Evolutionary conservation across 495 filamentous ascomycete genomes (phyloP).

Genomic region (Neurospora cerealis): DNA sequence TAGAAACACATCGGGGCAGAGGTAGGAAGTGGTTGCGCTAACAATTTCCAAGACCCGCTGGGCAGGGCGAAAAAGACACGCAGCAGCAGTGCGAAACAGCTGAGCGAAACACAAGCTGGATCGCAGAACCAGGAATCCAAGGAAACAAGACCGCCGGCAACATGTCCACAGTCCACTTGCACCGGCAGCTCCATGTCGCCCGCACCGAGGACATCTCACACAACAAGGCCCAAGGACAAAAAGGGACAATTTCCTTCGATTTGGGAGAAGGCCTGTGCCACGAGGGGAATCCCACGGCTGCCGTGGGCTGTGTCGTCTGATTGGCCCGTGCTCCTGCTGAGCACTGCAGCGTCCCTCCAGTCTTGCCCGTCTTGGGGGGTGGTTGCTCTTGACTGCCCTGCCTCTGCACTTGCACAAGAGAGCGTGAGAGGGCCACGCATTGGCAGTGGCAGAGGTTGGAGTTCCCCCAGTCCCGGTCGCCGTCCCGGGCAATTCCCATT

Average conservation of each 20-base stretch:
- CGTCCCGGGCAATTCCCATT: neutral
- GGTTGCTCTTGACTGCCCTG: neutral
- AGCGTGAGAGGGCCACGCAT: neutral
- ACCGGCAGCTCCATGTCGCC: neutral
- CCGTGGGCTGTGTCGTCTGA: neutral
- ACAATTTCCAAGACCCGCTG: neutral
- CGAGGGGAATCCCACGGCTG: neutral
- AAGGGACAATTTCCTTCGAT: neutral
- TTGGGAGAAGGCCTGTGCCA: neutral
- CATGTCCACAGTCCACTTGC: neutral
- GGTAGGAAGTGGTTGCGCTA: neutral
- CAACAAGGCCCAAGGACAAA: neutral
- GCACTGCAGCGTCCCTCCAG: neutral
- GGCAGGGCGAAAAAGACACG: neutral
- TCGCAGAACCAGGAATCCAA: neutral
- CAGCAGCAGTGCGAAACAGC: neutral
- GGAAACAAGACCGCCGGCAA: neutral
- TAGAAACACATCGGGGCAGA: neutral
- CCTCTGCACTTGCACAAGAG: neutral
- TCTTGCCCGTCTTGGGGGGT: neutral
- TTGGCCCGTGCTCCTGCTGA: neutral
- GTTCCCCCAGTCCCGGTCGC: neutral
- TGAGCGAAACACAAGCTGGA: neutral
- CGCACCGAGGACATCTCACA: neutral
- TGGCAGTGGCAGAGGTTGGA: neutral